These are phyloP conservation scores for Kuraishia borneana DNA, from an alignment of 805 yeast species.

Conservation along the genomic window DNA sequence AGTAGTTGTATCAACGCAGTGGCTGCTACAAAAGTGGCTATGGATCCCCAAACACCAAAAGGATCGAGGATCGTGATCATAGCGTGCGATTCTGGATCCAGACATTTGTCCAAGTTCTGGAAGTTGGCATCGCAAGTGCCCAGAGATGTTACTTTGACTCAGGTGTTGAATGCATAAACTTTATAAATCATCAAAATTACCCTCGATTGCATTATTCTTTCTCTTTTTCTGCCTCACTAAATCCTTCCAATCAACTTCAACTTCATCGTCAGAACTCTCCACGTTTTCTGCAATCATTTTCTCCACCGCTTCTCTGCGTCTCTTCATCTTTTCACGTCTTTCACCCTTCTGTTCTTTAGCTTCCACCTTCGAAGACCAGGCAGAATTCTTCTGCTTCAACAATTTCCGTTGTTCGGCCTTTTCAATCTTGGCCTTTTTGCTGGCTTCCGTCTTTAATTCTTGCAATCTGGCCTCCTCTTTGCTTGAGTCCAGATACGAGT, in stretches of 20 bases:
- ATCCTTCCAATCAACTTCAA: conserved; percentile 80
- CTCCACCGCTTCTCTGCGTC: conserved; percentile 60
- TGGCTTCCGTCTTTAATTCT: conserved; percentile 37
- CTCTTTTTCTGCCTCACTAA: conserved; percentile 55
- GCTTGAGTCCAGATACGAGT: conserved; percentile 48
- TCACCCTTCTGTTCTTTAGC: conserved; percentile 49
- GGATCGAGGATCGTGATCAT: conserved; percentile 71
- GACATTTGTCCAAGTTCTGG: conserved; percentile 93
- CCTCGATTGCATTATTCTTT: conserved; percentile 37
- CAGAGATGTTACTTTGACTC: conserved; percentile 23
- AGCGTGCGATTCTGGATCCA: conserved; percentile 85
- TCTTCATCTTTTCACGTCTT: conserved; percentile 58
- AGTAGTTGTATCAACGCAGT: conserved; percentile 92
- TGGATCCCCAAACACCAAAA: conserved; percentile 24
- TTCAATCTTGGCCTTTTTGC: conserved; percentile 21
- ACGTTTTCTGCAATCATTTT: conserved; percentile 32
- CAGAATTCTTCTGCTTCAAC: conserved; percentile 39
- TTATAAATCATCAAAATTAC: conserved; percentile 51
- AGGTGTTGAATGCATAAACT: conserved; percentile 17
- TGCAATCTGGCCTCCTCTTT: conserved; percentile 54
- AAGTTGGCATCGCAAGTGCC: conserved; percentile 41
- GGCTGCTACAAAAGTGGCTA: conserved; percentile 63
- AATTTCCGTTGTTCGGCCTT: conserved; percentile 32
- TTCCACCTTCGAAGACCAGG: conserved; percentile 73
- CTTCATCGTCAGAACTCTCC: conserved; percentile 23